phyloP scores from a whole-genome alignment of 2,329 filamentous ascomycete species.

The Cytospora schulzeri region DNA sequence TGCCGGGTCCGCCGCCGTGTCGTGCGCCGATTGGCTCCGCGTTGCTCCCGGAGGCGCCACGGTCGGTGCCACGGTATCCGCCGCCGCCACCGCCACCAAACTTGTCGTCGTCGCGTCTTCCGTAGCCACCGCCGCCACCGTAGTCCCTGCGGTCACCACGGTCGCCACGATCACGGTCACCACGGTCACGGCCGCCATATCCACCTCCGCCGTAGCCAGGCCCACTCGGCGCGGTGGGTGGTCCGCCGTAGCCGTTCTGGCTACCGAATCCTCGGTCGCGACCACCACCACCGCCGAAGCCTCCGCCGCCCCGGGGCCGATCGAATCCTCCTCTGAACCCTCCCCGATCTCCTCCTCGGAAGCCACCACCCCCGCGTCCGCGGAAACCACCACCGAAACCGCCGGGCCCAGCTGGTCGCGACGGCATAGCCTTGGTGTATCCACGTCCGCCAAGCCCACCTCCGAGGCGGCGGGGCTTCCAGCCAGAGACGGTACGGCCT shows the following conservation, averaged over 20 bases:
- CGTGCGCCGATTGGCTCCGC: conserved; percentile 27
- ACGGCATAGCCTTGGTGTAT: conserved; percentile 80
- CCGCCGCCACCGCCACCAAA: conserved; percentile 36
- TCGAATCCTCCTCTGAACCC: conserved; percentile 53
- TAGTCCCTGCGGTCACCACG: conserved; percentile 39
- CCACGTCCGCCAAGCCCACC: conserved; percentile 90
- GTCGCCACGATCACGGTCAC: conserved; percentile 47
- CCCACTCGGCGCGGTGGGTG: conserved; percentile 61
- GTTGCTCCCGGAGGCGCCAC: conserved; percentile 59
- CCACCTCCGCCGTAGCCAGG: conserved; percentile 54
- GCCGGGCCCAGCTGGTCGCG: conserved; percentile 69
- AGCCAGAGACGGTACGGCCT: conserved; percentile 89
- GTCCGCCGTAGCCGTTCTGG: conserved; percentile 41
- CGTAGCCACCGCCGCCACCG: conserved; percentile 47
- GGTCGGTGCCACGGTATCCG: conserved; percentile 49
- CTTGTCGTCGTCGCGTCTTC: conserved; percentile 27
- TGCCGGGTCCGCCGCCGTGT: conserved; percentile 48
- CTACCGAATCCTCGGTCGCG: conserved; percentile 52
- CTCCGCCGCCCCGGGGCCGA: conserved; percentile 57
- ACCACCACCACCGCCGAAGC: conserved; percentile 43
- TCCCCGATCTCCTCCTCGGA: conserved; percentile 44
- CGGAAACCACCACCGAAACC: conserved; percentile 59
- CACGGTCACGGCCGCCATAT: conserved; percentile 42
- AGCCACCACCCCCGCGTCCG: conserved; percentile 44
- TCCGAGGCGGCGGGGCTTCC: conserved; percentile 88